A percentile compares a stretch with the other conserved stretches of the same genome.
Conservation (phyloP, 2,329 filamentous ascomycete species). For the Macrophomina tecta region DNA sequence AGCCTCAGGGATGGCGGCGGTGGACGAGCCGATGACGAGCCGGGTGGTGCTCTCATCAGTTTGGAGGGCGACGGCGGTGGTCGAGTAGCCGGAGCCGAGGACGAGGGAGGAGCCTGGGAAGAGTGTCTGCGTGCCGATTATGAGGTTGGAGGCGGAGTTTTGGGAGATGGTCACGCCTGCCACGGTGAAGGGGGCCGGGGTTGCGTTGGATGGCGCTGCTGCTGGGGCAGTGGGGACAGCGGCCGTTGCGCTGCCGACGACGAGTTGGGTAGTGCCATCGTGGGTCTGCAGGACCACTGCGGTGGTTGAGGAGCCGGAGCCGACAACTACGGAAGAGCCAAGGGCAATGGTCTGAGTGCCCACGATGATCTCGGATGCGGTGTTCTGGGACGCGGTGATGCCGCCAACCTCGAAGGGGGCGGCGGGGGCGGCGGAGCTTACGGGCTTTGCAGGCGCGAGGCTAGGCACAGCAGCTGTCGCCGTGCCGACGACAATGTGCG, state of each 20-base stretch:
- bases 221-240: not conserved
- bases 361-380: slow-evolving; percentile 12
- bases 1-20: not conserved
- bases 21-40: not conserved
- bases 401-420: slow-evolving; percentile 4
- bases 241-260: slow-evolving; percentile 9
- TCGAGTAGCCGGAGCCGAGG: slow-evolving; percentile 33
- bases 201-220: not conserved
- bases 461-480: not conserved
- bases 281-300: slow-evolving; percentile 6
- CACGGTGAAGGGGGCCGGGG: not conserved
- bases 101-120: slow-evolving; percentile 39
- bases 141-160: not conserved
- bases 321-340: slow-evolving; percentile 7
- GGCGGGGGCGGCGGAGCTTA: not conserved
- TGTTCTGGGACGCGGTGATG: slow-evolving; percentile 12
- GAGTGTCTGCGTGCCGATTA: slow-evolving; percentile 28
- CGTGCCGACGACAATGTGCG: slow-evolving; percentile 7
- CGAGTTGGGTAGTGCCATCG: slow-evolving; percentile 8
- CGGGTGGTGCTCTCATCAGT: not conserved
- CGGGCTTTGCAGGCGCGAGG: not conserved
- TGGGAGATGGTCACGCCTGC: not conserved
- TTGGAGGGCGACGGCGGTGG: slow-evolving; percentile 34
- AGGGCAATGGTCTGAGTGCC: slow-evolving; percentile 3
- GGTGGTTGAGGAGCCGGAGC: slow-evolving; percentile 13